phyloP scores from a whole-genome alignment of 2,329 filamentous ascomycete species.

The Ambrosiella beaveri region DNA sequence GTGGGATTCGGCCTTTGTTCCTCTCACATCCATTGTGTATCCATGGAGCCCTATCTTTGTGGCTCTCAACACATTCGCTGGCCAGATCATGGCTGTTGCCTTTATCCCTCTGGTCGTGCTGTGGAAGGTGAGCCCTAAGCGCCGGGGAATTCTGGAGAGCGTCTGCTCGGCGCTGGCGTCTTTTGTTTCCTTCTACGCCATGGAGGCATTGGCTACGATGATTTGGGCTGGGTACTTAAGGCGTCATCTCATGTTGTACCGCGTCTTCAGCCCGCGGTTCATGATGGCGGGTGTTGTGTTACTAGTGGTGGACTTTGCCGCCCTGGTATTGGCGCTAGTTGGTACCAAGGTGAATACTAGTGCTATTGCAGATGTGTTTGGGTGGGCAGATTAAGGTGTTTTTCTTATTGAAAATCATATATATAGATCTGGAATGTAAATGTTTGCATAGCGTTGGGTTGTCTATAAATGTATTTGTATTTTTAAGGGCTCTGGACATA shows the following conservation, averaged over 20 bases:
- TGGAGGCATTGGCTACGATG: conserved; percentile 70
- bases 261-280: conserved; percentile 82
- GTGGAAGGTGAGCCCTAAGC: conserved; percentile 76
- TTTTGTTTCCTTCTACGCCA: conserved; percentile 67
- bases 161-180: conserved; percentile 54
- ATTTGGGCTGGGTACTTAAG: conserved; percentile 78
- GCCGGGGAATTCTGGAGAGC: conserved; percentile 49
- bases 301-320: conserved; percentile 59
- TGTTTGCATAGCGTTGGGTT: background rate
- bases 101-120: conserved; percentile 66
- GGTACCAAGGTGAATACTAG: conserved; percentile 61
- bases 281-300: conserved; percentile 62
- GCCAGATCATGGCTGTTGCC: conserved; percentile 66
- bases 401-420: background rate
- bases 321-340: conserved; percentile 50
- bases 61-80: conserved; percentile 70
- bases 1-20: conserved; percentile 91
- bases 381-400: conserved; percentile 41
- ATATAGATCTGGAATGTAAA: background rate
- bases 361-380: conserved; percentile 77
- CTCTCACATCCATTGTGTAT: conserved; percentile 65
- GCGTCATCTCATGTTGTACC: conserved; percentile 88
- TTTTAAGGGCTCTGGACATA: background rate
- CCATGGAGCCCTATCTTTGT: conserved; percentile 78
- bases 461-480: background rate